phyloP scores from a whole-genome alignment of 352 stramenopile species.

The Plasmopara halstedii region DNA sequence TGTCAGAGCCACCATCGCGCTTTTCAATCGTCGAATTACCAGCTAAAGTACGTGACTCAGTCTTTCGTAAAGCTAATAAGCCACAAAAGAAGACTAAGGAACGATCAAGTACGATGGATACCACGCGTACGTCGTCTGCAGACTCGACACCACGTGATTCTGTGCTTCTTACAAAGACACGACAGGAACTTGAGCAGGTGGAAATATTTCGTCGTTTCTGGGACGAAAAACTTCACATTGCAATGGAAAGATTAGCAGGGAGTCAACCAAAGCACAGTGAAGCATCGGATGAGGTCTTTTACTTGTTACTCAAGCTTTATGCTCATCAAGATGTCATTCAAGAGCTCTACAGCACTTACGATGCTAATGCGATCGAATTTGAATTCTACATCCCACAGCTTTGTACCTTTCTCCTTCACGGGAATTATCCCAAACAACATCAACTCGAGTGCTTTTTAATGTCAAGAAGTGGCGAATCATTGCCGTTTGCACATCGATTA shows the following conservation, averaged over 20 bases:
- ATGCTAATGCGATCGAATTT: conserved; percentile 54
- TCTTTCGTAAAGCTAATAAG: conserved; percentile 23
- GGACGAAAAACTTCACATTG: conserved; percentile 63
- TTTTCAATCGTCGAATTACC: conserved; percentile 44
- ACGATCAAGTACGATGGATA: conserved; percentile 17
- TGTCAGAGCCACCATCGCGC: conserved; percentile 24
- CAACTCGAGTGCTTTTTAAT: conserved; percentile 84
- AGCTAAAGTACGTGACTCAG: conserved; percentile 31
- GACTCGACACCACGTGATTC: conserved; percentile 22
- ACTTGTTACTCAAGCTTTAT: conserved; percentile 71
- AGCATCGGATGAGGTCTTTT: conserved; percentile 42
- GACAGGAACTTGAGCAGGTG: conserved; percentile 28
- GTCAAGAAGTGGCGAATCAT: conserved; percentile 65
- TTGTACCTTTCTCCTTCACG: conserved; percentile 78
- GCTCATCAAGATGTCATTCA: conserved; percentile 77
- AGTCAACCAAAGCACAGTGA: conserved; percentile 5
- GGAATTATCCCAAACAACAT: conserved; percentile 79
- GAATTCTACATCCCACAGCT: conserved; percentile 89
- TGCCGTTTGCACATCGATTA: conserved; percentile 80
- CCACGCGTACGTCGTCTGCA: conserved; percentile 21
- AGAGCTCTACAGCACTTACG: conserved; percentile 64
- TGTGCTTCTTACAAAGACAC: conserved; percentile 1
- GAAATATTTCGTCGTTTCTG: conserved; percentile 74
- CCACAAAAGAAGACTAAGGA: conserved; percentile 24
- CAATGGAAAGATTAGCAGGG: conserved; percentile 44